Evolutionary conservation across 106 monocot genomes (phyloP).

Genomic region (Alisma plantagoaquatica): DNA sequence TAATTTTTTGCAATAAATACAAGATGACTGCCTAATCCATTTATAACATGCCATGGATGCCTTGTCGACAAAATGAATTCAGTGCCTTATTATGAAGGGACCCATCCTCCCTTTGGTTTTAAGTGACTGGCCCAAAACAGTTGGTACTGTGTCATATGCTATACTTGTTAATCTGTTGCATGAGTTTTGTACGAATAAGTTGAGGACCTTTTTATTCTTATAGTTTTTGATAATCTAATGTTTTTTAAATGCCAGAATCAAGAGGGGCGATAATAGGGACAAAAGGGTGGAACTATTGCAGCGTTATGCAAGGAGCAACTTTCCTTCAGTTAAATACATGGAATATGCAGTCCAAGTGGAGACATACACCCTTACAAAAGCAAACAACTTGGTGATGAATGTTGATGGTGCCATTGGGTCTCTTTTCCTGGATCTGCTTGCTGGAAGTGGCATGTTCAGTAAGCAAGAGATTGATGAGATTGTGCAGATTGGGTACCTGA

Average conservation of each 20-base stretch:
- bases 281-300: constrained; percentile 94
- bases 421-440: constrained; percentile 92
- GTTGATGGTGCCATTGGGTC: constrained; percentile 98
- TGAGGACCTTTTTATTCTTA: too few relatives aligned
- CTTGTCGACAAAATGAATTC: too few relatives aligned
- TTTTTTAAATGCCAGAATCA: constrained; percentile 44
- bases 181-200: too few relatives aligned
- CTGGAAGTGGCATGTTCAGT: constrained; percentile 92
- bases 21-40: too few relatives aligned
- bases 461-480: constrained; percentile 98
- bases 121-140: too few relatives aligned
- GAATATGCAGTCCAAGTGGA: constrained; percentile 95
- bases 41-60: too few relatives aligned
- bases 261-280: constrained; percentile 96
- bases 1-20: too few relatives aligned
- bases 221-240: too few relatives aligned
- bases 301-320: constrained; percentile 67
- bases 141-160: too few relatives aligned
- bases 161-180: too few relatives aligned
- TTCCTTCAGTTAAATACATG: constrained; percentile 96
- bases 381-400: constrained; percentile 92
- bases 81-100: too few relatives aligned
- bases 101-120: too few relatives aligned
- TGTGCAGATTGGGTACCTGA: constrained; percentile 82
- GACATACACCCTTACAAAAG: constrained; percentile 85